Conservation (phyloP, 257 asterid species). For the Forsythia suspensa region DNA sequence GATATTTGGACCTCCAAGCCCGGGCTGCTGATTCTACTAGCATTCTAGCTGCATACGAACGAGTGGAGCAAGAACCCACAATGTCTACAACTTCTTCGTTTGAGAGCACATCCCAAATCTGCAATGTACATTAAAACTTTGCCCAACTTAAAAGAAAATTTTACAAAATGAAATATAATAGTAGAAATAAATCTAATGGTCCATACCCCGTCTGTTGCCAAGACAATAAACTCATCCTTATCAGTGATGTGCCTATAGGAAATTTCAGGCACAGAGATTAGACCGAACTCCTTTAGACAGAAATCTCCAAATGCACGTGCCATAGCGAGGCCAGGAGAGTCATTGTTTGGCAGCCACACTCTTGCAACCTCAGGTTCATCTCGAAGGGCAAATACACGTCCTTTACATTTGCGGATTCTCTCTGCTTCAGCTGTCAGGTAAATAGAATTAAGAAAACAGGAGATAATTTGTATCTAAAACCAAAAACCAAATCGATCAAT, state of each 20-base stretch:
- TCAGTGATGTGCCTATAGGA: slow-evolving; percentile 53
- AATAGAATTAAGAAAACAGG: background rate
- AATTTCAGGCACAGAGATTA: slow-evolving; percentile 70
- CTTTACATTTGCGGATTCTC: slow-evolving; percentile 69
- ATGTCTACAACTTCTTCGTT: slow-evolving; percentile 54
- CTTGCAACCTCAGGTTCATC: slow-evolving; percentile 77
- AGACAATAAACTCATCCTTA: slow-evolving; percentile 57
- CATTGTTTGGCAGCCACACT: slow-evolving; percentile 65
- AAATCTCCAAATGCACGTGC: slow-evolving; percentile 84
- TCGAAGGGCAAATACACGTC: slow-evolving; percentile 63
- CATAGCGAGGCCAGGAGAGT: slow-evolving; percentile 83
- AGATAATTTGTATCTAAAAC: background rate
- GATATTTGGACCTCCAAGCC: slow-evolving; percentile 47
- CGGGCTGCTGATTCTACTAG: slow-evolving; percentile 47
- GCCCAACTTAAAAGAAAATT: background rate
- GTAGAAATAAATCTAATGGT: background rate
- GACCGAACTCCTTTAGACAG: slow-evolving; percentile 73
- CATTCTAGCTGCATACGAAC: slow-evolving; percentile 46
- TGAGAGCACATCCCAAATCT: slow-evolving; percentile 69
- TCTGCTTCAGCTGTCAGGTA: slow-evolving; percentile 54
- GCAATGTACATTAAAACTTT: slow-evolving; percentile 8
- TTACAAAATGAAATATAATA: background rate
- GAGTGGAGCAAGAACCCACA: slow-evolving; percentile 47
- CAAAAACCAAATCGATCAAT: background rate
- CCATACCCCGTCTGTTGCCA: slow-evolving; percentile 75